Conservation (phyloP, 2,329 filamentous ascomycete genomes). For the Fusarium staphyleae region DNA sequence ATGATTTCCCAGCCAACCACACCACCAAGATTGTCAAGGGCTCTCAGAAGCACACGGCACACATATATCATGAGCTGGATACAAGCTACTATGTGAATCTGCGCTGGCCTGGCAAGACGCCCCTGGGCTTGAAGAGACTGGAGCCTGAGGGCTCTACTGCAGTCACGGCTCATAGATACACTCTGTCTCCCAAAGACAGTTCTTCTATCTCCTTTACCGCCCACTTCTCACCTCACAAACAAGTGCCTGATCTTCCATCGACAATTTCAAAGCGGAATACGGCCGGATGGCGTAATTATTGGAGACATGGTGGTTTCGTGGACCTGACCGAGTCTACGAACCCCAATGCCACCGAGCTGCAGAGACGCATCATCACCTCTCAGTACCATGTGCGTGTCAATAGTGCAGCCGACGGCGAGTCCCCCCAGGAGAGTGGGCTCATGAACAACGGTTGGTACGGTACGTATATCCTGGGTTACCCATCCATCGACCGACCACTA, state of each 20-base stretch:
- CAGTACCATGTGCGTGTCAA: conserved; percentile 55
- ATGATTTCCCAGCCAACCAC: conserved; percentile 50
- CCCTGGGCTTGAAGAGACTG: conserved; percentile 27
- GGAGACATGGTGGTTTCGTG: conserved; percentile 51
- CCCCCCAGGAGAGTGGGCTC: conserved; percentile 53
- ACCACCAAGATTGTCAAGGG: conserved; percentile 41
- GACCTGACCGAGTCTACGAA: conserved; percentile 49
- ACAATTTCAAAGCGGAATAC: conserved; percentile 38
- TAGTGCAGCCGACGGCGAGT: conserved; percentile 46
- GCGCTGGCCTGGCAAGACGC: conserved; percentile 40
- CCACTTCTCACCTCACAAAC: conserved; percentile 44
- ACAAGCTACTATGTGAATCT: conserved; percentile 51
- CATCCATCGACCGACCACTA: background rate
- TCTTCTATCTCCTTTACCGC: conserved; percentile 44
- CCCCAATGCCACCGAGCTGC: conserved; percentile 50
- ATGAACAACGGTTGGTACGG: conserved; percentile 58
- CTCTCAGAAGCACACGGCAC: conserved; percentile 29
- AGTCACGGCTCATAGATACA: conserved; percentile 45
- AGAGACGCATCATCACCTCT: conserved; percentile 53
- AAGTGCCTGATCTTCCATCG: conserved; percentile 35
- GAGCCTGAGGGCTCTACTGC: conserved; percentile 37
- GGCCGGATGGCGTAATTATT: conserved; percentile 46
- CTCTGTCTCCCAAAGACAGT: conserved; percentile 29
- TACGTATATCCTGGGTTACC: background rate
- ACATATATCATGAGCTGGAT: conserved; percentile 49